phyloP scores from a whole-genome alignment of 805 yeast genomes.

The Hanseniaspora hatyaiensis region DNA sequence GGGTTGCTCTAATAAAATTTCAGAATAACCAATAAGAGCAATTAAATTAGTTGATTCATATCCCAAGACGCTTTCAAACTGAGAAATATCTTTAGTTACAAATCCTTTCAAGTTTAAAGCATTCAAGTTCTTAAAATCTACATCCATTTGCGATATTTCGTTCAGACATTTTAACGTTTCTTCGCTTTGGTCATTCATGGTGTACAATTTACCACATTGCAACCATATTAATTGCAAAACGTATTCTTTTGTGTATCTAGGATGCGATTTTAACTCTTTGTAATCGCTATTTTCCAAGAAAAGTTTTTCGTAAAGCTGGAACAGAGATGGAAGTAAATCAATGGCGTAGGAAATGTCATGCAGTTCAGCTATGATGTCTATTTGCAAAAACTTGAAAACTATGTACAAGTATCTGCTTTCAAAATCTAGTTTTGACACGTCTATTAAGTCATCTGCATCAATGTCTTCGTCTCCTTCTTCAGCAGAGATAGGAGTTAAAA shows the following conservation, averaged over 20 bases:
- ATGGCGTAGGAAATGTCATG: constrained; percentile 49
- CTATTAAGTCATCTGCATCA: not conserved
- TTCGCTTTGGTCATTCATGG: constrained; percentile 38
- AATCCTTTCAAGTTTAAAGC: constrained; percentile 24
- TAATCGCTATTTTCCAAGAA: constrained; percentile 27
- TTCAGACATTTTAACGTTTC: constrained; percentile 63
- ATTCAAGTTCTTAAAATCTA: constrained; percentile 30
- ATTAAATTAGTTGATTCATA: constrained; percentile 37
- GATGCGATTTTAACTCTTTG: constrained; percentile 18
- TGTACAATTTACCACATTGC: constrained; percentile 55
- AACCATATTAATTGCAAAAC: constrained; percentile 60
- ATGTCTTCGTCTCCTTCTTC: constrained; percentile 17
- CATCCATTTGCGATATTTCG: constrained; percentile 53
- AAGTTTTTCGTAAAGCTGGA: constrained; percentile 43
- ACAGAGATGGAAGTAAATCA: constrained; percentile 55
- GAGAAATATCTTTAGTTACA: constrained; percentile 40
- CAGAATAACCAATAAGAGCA: constrained; percentile 46
- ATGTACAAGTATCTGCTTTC: constrained; percentile 38
- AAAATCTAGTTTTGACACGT: constrained; percentile 15
- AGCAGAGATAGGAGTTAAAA: constrained; percentile 36
- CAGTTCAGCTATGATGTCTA: constrained; percentile 53
- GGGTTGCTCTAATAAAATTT: constrained; percentile 31
- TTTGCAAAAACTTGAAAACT: constrained; percentile 63
- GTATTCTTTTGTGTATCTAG: constrained; percentile 27
- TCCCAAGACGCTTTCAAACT: constrained; percentile 54